A percentile compares a stretch with the other conserved stretches of the same genome.
These are phyloP conservation scores for Cryphonectria japonica DNA, from an alignment of 2,329 filamentous ascomycete genomes.

Conservation along the genomic window DNA sequence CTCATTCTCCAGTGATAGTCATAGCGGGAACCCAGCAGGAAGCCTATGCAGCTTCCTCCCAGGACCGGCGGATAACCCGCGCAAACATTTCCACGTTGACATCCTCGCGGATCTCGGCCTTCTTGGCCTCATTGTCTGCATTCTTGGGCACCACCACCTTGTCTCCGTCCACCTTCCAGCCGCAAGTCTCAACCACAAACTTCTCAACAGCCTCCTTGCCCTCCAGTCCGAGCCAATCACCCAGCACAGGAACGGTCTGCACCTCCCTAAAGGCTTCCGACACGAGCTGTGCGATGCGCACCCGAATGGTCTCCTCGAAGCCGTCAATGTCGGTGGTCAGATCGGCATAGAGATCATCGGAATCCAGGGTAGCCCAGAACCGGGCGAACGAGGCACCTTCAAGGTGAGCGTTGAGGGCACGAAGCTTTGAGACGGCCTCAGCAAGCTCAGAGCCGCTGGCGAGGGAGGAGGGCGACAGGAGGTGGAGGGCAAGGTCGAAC, in stretches of 20 bases:
- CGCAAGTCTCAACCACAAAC: constrained; percentile 83
- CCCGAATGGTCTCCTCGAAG: constrained; percentile 92
- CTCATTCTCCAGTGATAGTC: neutral
- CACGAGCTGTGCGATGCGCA: constrained; percentile 86
- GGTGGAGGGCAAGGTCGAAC: constrained; percentile 91
- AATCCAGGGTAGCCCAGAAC: constrained; percentile 93
- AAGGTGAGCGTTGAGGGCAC: constrained; percentile 81
- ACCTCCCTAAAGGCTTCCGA: constrained; percentile 80
- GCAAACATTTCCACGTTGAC: constrained; percentile 88
- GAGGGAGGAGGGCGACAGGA: constrained; percentile 84
- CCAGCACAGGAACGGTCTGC: constrained; percentile 62
- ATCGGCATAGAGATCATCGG: constrained; percentile 94
- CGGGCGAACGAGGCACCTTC: constrained; percentile 86
- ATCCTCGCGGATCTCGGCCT: constrained; percentile 91
- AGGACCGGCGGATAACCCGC: constrained; percentile 79
- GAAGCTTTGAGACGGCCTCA: constrained; percentile 89
- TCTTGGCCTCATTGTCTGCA: constrained; percentile 97
- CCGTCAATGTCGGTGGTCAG: constrained; percentile 91
- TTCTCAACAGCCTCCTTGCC: constrained; percentile 70
- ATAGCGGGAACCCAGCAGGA: neutral
- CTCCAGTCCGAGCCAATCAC: constrained; percentile 74
- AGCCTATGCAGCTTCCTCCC: constrained; percentile 74
- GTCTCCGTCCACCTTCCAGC: constrained; percentile 77
- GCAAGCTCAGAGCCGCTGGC: constrained; percentile 71
- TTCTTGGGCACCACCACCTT: constrained; percentile 82